Evolutionary conservation across 1,284 basidiomycete species (phyloP).

Genomic region (Trametes sp.): DNA sequence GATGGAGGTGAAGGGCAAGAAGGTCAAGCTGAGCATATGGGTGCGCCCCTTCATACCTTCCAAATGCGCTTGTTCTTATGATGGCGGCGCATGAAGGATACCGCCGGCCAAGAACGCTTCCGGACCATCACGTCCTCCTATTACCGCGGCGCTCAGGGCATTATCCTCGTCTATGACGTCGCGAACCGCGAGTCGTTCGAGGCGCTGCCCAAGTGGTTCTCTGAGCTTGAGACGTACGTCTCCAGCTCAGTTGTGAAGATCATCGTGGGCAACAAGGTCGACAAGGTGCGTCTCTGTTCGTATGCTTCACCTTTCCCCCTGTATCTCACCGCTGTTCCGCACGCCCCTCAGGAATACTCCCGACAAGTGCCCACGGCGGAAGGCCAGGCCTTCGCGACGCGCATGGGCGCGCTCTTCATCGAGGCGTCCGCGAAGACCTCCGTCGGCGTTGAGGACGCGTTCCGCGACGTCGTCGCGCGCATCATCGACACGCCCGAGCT

Average conservation of each 20-base stretch:
- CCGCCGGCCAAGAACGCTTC: constrained; percentile 91
- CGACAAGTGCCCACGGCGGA: constrained; percentile 86
- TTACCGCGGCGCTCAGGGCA: constrained; percentile 93
- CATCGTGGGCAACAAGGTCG: constrained; percentile 95
- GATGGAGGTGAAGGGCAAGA: constrained; percentile 82
- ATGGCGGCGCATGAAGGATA: constrained; percentile 64
- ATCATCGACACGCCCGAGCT: constrained; percentile 73
- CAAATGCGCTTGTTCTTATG: constrained; percentile 7
- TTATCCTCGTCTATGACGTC: constrained; percentile 96
- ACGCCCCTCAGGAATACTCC: constrained; percentile 75
- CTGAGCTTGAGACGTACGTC: constrained; percentile 95
- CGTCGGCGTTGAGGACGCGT: constrained; percentile 81
- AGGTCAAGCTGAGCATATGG: constrained; percentile 86
- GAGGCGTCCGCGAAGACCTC: constrained; percentile 91
- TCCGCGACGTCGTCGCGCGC: constrained; percentile 81
- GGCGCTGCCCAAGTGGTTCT: constrained; percentile 91
- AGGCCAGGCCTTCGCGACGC: constrained; percentile 81
- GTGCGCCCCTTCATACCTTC: constrained; percentile 46
- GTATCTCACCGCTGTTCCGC: not conserved
- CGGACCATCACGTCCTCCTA: constrained; percentile 92
- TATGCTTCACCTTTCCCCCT: not conserved
- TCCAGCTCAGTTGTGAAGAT: constrained; percentile 91
- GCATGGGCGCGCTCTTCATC: constrained; percentile 86
- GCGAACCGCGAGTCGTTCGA: constrained; percentile 92
- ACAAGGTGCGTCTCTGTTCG: constrained; percentile 67